Base-by-base conservation (phyloP, 441 rosid genomes). In the Breynia disticha region DNA sequence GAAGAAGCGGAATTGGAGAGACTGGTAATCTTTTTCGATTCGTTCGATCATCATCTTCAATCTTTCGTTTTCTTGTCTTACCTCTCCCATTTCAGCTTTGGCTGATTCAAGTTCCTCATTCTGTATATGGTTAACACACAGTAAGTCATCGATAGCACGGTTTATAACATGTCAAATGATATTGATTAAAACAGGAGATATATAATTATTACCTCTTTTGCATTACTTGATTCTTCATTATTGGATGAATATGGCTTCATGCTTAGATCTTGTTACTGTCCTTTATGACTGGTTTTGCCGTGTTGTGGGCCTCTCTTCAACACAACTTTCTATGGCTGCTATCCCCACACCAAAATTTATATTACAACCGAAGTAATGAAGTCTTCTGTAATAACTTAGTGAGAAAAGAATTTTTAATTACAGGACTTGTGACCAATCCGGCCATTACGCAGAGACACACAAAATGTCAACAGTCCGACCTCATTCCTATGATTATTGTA, bases 31-130 rank as follows among this genome's bases (percentile, higher is more conserved):
- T 64, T 72, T 74, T 64, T 76, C 79, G 6, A 87, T 78, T 50
- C 64, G 65, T 46, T 85, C 72, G 20, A 90, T 65, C 76, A 76
- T 72, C 63, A 56, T 75, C 70, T 79, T 87, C 17, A 90, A 72
- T 47, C 86, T 85, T 39, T 80, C 70, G 46, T 90, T 90, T 63
- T 87, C 98, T 76, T 81, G 81, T 39, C 73, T 81, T 52, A 76
- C 90, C 51, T 75, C 80, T 13, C 81, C 84, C 86, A 90, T 79
- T 64, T 84, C 85, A 0, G 79, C 79, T 67, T 74, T 80, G 4
- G 93, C 77, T 1, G 86, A 74, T 72, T 81, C 83, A 52, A 90
- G 79, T 22, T 62, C 78, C 45, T 72, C 72, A 37, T 76, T 78
- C 81, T 86, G n/a, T n/a, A n/a, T n/a, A 41, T 41, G 13, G n/a